Conservation (phyloP, 805 yeast species). For the Metschnikowia kunwiensis region DNA sequence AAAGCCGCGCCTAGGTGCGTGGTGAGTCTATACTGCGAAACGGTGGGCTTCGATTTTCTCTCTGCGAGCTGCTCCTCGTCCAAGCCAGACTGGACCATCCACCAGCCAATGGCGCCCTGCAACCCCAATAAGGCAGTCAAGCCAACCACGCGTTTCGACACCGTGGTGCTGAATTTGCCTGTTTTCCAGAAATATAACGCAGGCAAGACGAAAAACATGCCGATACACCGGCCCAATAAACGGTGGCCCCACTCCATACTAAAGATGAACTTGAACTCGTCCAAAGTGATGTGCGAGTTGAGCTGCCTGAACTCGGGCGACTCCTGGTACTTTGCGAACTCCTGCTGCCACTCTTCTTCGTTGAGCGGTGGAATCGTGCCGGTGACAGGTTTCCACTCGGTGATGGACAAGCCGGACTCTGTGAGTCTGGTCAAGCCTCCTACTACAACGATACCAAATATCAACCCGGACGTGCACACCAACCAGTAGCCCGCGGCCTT, state of each 20-base stretch:
- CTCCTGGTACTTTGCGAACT: conserved; percentile 73
- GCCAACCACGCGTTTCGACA: conserved; percentile 54
- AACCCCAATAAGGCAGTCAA: conserved; percentile 78
- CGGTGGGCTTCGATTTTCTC: conserved; percentile 93
- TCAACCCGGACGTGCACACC: conserved; percentile 79
- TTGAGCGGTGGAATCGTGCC: conserved; percentile 88
- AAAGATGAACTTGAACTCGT: conserved; percentile 92
- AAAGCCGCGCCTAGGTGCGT: conserved; percentile 95
- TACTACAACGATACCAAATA: conserved; percentile 91
- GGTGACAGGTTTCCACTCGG: conserved; percentile 98
- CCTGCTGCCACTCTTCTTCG: conserved; percentile 80
- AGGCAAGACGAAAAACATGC: conserved; percentile 77
- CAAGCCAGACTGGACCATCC: conserved; percentile 98
- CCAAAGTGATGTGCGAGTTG: conserved; percentile 84
- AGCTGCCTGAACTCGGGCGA: conserved; percentile 90
- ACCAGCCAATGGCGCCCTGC: conserved; percentile 98
- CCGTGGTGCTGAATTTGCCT: conserved; percentile 64
- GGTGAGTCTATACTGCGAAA: conserved; percentile 89
- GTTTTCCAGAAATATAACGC: conserved; percentile 75
- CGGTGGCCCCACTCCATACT: conserved; percentile 98
- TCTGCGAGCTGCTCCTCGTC: conserved; percentile 74
- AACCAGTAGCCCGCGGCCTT: conserved; percentile 78
- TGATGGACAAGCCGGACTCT: conserved; percentile 92
- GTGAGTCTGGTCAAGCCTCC: conserved; percentile 96
- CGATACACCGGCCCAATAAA: conserved; percentile 87